Base-by-base conservation (phyloP, 306 rosid genomes). In the Sindora glabra region DNA sequence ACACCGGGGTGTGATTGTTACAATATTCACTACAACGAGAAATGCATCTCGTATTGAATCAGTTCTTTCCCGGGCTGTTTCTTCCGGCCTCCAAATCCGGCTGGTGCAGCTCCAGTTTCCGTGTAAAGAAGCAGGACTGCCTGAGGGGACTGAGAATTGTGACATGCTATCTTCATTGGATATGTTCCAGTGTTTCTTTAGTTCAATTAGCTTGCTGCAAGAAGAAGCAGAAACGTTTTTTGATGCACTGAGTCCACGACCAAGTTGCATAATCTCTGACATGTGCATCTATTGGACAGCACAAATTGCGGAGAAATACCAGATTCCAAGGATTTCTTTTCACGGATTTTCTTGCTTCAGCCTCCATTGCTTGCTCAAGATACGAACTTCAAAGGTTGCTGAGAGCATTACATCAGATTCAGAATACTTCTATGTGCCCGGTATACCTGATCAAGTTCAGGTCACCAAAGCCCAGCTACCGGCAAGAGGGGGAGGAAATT, bases 261-360 rank as follows among this genome's bases (percentile, higher is more conserved):
- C 81, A 53, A 74, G 50, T 10, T 72, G 84, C 70, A 59, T 84
- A 1, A 42, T 81, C 30, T 68, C 85, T 0, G 87, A 84, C 48
- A 21, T 26, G 44, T 41, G 45, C 36, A 34, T 85, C 11, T 77
- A 72, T 0, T 71, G 53, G 27, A 71, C 76, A 26, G 59, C 61
- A 4, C 30, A 12, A 11, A 21, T 71, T 7, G 72, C 79, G 1
- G 48, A 5, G 2, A 74, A 39, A 26, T 71, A 76, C 6, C 16
- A 59, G 14, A 64, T 83, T 15, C 90, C 86, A 0, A 52, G 90
- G 72, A 44, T 83, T 10, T 69, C 83, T 10, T 83, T 79, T 60
- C 1, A 12, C 0, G 83, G 82, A n/a, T 14, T 37, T 10, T 22
- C 72, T 26, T 79, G 82, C 40, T 79, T 82, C 34, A 51, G 9